Base-by-base conservation (phyloP, 805 yeast species). In the Starmerella davenportii region DNA sequence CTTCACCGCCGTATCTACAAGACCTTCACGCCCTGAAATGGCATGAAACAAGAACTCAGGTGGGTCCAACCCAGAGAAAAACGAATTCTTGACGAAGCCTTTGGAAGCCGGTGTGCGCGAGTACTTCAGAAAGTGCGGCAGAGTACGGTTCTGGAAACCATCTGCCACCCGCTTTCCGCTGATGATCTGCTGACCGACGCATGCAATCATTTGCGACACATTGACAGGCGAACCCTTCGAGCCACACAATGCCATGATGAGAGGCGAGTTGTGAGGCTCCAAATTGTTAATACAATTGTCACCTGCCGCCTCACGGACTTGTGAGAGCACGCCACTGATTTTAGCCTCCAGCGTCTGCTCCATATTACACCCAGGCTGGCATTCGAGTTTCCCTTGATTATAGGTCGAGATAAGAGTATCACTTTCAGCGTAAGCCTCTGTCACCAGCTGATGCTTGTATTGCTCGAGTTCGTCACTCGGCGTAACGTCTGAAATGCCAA, bases 221-320 rank as follows among this genome's bases (percentile, higher is more conserved):
- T 90, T 90, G 45, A 92, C 70, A 0, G 95, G 84, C 30, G 96
- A 90, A 61, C 99, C 99, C 60, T 90, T 90, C 31, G 96, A 87
- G 51, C 99, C 99, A 69, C 96, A 90, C 1, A 94, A 81, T 11
- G 99, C 95, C 99, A 90, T 90, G 55, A 90, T 87, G 53, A 90
- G 69, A 30, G 98, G 98, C 19, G 98, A 94, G 56, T 90, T 90
- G 37, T 82, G 70, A 38, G 77, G 72, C 48, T 80, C 95, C 42
- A 90, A 65, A 60, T 90, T 96, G 39, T 68, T 72, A 54, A 92
- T 87, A 67, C 98, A 92, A 43, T 84, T 93, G 49, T 87, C 96
- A 58, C 98, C 99, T 15, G 87, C 96, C 59, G 90, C 94, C 65
- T 87, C 98, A 71, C 99, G 77, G 41, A 90, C 98, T 55, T 85